Evolutionary conservation across 306 rosid genomes (phyloP).

Genomic region (Castanea crenata): DNA sequence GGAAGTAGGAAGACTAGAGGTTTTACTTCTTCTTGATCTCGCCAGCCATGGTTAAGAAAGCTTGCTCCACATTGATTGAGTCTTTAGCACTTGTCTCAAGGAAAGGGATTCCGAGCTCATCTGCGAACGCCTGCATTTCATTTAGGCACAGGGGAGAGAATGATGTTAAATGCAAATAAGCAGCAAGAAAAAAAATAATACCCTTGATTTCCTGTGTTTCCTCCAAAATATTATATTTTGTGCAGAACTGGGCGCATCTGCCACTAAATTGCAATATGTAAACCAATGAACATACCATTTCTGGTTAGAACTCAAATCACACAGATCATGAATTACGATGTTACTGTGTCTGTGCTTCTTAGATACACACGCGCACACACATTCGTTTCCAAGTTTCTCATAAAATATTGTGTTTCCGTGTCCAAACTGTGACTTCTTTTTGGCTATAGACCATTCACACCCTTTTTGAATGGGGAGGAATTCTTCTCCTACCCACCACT

Average conservation of each 20-base stretch:
- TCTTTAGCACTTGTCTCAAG: constrained; percentile 99
- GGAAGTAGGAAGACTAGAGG: constrained; percentile 23
- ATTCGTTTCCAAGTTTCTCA: too few species aligned
- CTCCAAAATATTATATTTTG: too few species aligned
- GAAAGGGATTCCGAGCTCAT: constrained; percentile 92
- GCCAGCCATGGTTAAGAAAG: constrained; percentile 91
- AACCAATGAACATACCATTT: neutral
- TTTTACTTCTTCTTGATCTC: constrained; percentile 93
- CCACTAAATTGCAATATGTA: neutral
- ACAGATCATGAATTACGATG: neutral
- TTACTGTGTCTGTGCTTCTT: too few species aligned
- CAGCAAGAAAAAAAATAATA: neutral
- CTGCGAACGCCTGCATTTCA: constrained; percentile 82
- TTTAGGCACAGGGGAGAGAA: constrained; percentile 1
- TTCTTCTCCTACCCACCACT: too few species aligned
- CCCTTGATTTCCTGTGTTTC: too few species aligned
- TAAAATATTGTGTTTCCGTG: too few species aligned
- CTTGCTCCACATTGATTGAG: constrained; percentile 95
- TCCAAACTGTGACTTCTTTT: too few species aligned
- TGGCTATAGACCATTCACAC: too few species aligned
- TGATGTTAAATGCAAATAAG: constrained; percentile 4
- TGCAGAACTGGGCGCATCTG: neutral
- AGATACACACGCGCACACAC: too few species aligned
- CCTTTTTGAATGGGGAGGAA: too few species aligned
- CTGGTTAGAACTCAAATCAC: neutral